Conservation (phyloP, 2,329 filamentous ascomycete genomes). For the Akanthomyces muscarius region DNA sequence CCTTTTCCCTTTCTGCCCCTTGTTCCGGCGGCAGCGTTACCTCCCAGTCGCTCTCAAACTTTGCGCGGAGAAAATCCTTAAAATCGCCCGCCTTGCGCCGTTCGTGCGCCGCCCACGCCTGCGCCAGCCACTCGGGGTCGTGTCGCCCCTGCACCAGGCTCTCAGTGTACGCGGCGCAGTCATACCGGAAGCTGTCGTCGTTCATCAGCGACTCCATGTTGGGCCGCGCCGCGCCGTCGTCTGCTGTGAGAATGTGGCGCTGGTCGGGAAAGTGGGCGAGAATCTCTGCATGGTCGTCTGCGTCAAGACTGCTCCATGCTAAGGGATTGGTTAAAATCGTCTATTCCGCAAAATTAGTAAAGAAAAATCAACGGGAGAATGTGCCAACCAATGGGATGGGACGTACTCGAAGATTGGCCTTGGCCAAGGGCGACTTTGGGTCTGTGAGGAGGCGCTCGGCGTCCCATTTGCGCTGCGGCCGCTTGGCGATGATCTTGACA, state of each 20-base stretch:
- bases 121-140: constrained; percentile 49
- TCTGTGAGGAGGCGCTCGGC: constrained; percentile 34
- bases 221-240: constrained; percentile 33
- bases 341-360: constrained; percentile 23
- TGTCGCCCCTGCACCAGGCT: constrained; percentile 46
- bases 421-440: constrained; percentile 36
- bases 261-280: constrained; percentile 36
- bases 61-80: constrained; percentile 41
- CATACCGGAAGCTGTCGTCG: constrained; percentile 45
- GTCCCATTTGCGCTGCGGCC: constrained; percentile 29
- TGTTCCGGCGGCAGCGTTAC: constrained; percentile 34
- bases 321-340: constrained; percentile 34
- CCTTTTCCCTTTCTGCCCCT: not conserved
- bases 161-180: constrained; percentile 43
- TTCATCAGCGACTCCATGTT: constrained; percentile 41
- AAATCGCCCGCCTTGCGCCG: constrained; percentile 47
- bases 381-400: not conserved
- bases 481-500: constrained; percentile 25
- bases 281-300: constrained; percentile 34
- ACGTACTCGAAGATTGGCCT: constrained; percentile 35
- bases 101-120: constrained; percentile 49
- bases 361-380: too few species aligned
- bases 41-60: constrained; percentile 47
- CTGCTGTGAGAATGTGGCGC: constrained; percentile 33
- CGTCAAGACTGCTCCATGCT: constrained; percentile 36